Conservation (phyloP, 495 filamentous ascomycete species). For the Beverwykella pulmonaria region DNA sequence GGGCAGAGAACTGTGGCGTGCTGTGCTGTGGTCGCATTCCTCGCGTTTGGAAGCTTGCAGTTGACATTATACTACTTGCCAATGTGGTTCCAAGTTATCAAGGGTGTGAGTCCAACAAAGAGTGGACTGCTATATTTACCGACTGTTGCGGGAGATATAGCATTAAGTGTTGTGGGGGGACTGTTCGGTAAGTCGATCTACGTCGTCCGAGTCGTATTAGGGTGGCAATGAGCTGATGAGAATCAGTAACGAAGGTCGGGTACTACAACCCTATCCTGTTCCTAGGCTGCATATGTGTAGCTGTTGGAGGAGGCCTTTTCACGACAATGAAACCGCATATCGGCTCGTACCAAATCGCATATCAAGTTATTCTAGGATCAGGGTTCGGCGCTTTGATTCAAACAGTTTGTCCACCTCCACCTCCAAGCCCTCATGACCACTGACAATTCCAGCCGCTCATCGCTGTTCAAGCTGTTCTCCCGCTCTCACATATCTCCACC, state of each 20-base stretch:
- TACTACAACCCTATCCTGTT: slow-evolving; percentile 72
- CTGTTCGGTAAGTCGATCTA: not conserved
- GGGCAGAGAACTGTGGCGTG: slow-evolving; percentile 51
- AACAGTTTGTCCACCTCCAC: not conserved
- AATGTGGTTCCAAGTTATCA: slow-evolving; percentile 31
- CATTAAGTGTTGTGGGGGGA: not conserved
- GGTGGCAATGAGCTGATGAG: not conserved
- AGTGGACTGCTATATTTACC: slow-evolving; percentile 19
- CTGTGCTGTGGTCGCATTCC: slow-evolving; percentile 15
- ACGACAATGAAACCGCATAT: slow-evolving; percentile 19
- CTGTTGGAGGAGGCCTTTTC: slow-evolving; percentile 29
- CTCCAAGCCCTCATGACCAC: not conserved
- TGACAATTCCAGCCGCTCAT: slow-evolving; percentile 9
- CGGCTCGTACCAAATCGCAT: slow-evolving; percentile 25
- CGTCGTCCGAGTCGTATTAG: too few relatives aligned
- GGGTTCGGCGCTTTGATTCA: slow-evolving; percentile 29
- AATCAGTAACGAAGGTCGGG: slow-evolving; percentile 51
- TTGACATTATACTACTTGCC: slow-evolving; percentile 33
- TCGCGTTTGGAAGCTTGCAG: slow-evolving; percentile 2
- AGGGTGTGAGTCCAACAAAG: slow-evolving; percentile 12
- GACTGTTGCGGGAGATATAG: not conserved
- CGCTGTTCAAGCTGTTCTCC: slow-evolving; percentile 25
- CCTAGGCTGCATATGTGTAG: slow-evolving; percentile 11
- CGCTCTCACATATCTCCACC: slow-evolving; percentile 18
- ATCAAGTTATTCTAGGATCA: slow-evolving; percentile 26